Percentiles rank a stretch among this genome's conserved stretches.
Conservation (phyloP, 2,329 filamentous ascomycete genomes). For the Trichoderma atrobrunneum region DNA sequence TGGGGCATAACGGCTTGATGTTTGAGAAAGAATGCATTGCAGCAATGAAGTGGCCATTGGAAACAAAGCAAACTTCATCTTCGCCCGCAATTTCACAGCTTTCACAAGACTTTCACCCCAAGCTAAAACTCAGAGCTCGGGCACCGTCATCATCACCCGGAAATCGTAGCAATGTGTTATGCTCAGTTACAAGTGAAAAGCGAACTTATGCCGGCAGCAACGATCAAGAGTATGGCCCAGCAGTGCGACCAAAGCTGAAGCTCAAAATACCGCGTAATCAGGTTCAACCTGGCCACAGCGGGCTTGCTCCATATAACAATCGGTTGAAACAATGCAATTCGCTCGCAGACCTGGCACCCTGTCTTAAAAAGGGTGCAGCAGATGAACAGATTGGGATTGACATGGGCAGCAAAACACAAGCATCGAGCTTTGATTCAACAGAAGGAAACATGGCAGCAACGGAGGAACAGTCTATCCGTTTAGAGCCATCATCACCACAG, state of each 20-base stretch:
- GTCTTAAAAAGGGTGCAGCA: constrained; percentile 18
- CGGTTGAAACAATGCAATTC: constrained; percentile 35
- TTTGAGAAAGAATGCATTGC: neutral
- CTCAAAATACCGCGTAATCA: constrained; percentile 32
- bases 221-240: constrained; percentile 19
- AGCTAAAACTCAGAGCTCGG: constrained; percentile 32
- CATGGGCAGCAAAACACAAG: neutral
- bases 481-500: constrained; percentile 24
- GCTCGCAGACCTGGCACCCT: constrained; percentile 30
- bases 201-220: neutral
- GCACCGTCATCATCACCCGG: constrained; percentile 21
- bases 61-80: neutral
- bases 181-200: neutral
- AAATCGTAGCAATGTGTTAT: neutral
- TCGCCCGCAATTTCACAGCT: neutral
- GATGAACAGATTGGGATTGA: neutral
- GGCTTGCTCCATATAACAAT: constrained; percentile 23
- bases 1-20: neutral
- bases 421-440: neutral
- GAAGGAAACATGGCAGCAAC: constrained; percentile 8
- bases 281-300: constrained; percentile 18
- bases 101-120: constrained; percentile 23
- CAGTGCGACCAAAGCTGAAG: constrained; percentile 31
- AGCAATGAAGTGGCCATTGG: neutral
- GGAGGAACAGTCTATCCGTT: neutral